A percentile compares a stretch with the other conserved stretches of the same genome.
phyloP scores from a whole-genome alignment of 495 filamentous ascomycete species.

The Penicillium maclennaniae region DNA sequence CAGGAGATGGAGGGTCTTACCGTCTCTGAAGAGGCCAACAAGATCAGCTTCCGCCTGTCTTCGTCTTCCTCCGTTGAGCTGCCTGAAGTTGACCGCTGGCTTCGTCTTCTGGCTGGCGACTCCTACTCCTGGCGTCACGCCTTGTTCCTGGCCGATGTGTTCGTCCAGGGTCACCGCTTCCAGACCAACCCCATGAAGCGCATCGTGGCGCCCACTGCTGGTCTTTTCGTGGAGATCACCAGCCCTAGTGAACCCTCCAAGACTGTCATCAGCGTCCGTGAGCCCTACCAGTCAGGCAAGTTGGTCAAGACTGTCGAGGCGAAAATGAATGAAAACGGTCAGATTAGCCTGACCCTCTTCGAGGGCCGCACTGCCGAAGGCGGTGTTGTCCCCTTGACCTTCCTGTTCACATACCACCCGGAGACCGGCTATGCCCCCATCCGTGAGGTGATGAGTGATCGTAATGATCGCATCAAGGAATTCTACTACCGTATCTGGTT shows the following conservation, averaged over 20 bases:
- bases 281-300: constrained; percentile 58
- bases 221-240: constrained; percentile 84
- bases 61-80: constrained; percentile 63
- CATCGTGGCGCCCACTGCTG: constrained; percentile 78
- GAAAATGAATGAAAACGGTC: constrained; percentile 64
- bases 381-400: constrained; percentile 70
- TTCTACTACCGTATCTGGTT: constrained; percentile 98
- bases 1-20: constrained; percentile 78
- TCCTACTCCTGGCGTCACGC: constrained; percentile 88
- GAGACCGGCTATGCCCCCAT: constrained; percentile 94
- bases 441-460: constrained; percentile 86
- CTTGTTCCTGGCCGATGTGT: constrained; percentile 93
- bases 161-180: constrained; percentile 93
- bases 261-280: constrained; percentile 76
- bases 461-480: constrained; percentile 94
- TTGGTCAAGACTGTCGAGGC: constrained; percentile 83
- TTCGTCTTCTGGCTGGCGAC: constrained; percentile 81
- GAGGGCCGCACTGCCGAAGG: constrained; percentile 84
- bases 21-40: constrained; percentile 66
- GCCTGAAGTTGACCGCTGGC: constrained; percentile 78
- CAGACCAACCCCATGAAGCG: constrained; percentile 93
- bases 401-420: constrained; percentile 87
- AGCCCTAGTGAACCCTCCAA: constrained; percentile 72
- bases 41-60: constrained; percentile 76
- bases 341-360: constrained; percentile 81